Conservation (phyloP, 768 basidiomycete species). For the Leccinum incarnatum region DNA sequence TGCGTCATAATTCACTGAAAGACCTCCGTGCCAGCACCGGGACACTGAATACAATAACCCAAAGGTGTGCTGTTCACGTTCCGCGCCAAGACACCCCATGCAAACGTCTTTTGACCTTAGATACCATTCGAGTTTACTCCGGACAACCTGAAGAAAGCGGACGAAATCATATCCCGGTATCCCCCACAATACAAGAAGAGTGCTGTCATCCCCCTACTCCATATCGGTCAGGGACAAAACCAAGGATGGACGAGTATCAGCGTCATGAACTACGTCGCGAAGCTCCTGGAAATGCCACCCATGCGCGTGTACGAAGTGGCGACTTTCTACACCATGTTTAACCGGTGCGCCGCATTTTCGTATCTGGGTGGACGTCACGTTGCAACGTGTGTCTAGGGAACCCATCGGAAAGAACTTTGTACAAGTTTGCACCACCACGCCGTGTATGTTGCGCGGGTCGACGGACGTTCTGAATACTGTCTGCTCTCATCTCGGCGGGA, state of each 20-base stretch:
- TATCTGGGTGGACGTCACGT: neutral
- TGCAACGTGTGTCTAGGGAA: constrained; percentile 50
- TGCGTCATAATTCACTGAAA: constrained; percentile 11
- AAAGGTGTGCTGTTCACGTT: constrained; percentile 45
- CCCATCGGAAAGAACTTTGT: constrained; percentile 93
- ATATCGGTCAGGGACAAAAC: constrained; percentile 96
- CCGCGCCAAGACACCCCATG: neutral
- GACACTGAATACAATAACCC: constrained; percentile 95
- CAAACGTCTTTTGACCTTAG: constrained; percentile 37
- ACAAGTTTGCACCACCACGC: constrained; percentile 98
- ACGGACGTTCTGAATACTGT: constrained; percentile 87
- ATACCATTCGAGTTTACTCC: constrained; percentile 85
- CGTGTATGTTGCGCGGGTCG: constrained; percentile 93
- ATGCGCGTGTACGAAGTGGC: constrained; percentile 99
- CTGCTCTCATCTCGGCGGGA: constrained; percentile 75
- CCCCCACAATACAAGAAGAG: constrained; percentile 99
- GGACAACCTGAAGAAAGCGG: constrained; percentile 79
- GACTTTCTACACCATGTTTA: constrained; percentile 99
- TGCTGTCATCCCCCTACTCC: constrained; percentile 93
- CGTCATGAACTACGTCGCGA: constrained; percentile 98
- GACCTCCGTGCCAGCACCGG: constrained; percentile 64
- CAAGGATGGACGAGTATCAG: constrained; percentile 98
- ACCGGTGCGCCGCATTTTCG: constrained; percentile 58
- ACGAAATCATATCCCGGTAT: constrained; percentile 91
- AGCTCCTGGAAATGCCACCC: constrained; percentile 87